Percentiles rank a stretch among this genome's conserved stretches.
Evolutionary conservation across 257 asterid genomes (phyloP).

Genomic region (Nicotiana paniculata): DNA sequence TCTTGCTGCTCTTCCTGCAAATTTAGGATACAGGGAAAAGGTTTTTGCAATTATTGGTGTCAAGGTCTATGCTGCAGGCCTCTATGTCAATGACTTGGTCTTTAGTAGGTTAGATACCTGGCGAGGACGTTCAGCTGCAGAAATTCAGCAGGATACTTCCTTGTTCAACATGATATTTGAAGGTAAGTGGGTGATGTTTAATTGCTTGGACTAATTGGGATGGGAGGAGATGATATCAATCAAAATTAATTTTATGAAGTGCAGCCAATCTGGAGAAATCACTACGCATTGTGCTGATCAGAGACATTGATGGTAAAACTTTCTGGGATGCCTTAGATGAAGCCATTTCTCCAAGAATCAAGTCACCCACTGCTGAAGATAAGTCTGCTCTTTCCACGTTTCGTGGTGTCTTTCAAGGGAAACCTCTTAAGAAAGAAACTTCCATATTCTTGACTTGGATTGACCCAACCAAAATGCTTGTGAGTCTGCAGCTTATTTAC

Average conservation of each 20-base stretch:
- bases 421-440: slow-evolving; percentile 72
- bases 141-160: slow-evolving; percentile 51
- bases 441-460: slow-evolving; percentile 81
- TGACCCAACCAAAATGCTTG: slow-evolving; percentile 72
- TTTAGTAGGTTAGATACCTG: slow-evolving; percentile 51
- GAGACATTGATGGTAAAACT: slow-evolving; percentile 88
- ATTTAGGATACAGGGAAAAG: slow-evolving; percentile 80
- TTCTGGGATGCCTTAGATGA: slow-evolving; percentile 94
- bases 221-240: too few species aligned
- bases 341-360: slow-evolving; percentile 76
- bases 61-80: slow-evolving; percentile 87
- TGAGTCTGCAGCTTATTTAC: slow-evolving; percentile 29
- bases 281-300: slow-evolving; percentile 63
- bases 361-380: slow-evolving; percentile 48
- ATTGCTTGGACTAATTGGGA: not conserved
- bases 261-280: slow-evolving; percentile 86
- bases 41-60: slow-evolving; percentile 82
- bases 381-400: slow-evolving; percentile 65
- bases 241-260: slow-evolving; percentile 16
- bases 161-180: slow-evolving; percentile 54
- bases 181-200: slow-evolving; percentile 19
- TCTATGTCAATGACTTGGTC: slow-evolving; percentile 48
- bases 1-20: slow-evolving; percentile 11
- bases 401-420: slow-evolving; percentile 55
- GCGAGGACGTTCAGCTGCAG: slow-evolving; percentile 53